These are phyloP conservation scores for Truncatella angustata DNA, from an alignment of 2,329 filamentous ascomycete species.

Conservation along the genomic window DNA sequence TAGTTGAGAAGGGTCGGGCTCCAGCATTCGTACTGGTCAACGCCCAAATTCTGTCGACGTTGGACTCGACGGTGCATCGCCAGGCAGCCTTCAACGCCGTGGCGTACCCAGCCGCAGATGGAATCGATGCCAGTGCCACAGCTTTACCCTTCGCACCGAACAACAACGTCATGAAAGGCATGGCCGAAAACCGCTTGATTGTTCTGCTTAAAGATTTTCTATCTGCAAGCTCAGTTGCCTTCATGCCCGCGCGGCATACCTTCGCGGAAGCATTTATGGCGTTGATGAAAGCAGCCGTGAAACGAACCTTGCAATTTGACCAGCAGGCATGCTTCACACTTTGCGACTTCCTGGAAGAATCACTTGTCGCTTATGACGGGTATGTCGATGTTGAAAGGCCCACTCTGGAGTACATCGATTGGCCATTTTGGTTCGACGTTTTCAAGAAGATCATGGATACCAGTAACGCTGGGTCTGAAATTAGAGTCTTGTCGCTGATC, in stretches of 20 bases:
- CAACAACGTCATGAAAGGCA: slow-evolving; percentile 69
- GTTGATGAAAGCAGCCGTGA: slow-evolving; percentile 71
- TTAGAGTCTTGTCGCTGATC: slow-evolving; percentile 78
- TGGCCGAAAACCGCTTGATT: slow-evolving; percentile 86
- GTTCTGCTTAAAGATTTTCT: slow-evolving; percentile 81
- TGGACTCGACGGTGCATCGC: slow-evolving; percentile 83
- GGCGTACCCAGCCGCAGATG: slow-evolving; percentile 41
- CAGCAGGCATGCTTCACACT: slow-evolving; percentile 82
- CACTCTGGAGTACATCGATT: slow-evolving; percentile 58
- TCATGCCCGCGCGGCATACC: slow-evolving; percentile 54
- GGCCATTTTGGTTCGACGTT: slow-evolving; percentile 82
- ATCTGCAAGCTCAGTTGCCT: slow-evolving; percentile 40
- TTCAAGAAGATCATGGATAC: slow-evolving; percentile 77
- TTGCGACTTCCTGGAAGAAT: slow-evolving; percentile 88
- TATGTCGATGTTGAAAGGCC: slow-evolving; percentile 40
- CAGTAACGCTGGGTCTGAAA: slow-evolving; percentile 86
- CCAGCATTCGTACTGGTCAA: slow-evolving; percentile 81
- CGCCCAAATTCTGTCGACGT: slow-evolving; percentile 72
- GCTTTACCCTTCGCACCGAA: slow-evolving; percentile 61
- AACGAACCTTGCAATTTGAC: slow-evolving; percentile 76
- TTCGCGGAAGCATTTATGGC: slow-evolving; percentile 75
- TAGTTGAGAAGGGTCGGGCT: slow-evolving; percentile 58
- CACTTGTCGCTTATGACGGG: slow-evolving; percentile 60
- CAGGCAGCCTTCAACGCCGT: slow-evolving; percentile 55
- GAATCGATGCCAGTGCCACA: slow-evolving; percentile 63